Percentiles rank a stretch among this genome's conserved stretches.
Conservation (phyloP, 148 eudicot species). For the Vaccinium myrtillus region DNA sequence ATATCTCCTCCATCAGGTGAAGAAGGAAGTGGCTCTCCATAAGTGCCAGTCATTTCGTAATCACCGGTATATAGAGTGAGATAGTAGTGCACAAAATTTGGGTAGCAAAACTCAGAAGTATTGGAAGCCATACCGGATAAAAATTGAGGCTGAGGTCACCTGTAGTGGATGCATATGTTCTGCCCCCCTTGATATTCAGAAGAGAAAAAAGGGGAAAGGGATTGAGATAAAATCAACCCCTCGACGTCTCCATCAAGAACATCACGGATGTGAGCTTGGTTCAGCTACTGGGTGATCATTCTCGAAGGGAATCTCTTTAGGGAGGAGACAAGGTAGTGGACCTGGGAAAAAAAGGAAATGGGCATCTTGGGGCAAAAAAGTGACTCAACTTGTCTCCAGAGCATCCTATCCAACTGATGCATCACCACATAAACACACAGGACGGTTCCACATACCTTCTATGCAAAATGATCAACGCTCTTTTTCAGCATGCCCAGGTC, state of each 20-base stretch:
- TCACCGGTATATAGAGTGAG: not conserved
- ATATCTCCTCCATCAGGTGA: not conserved
- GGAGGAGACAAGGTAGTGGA: not conserved
- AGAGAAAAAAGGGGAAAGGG: not conserved
- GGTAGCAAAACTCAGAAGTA: not conserved
- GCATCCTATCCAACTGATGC: not conserved
- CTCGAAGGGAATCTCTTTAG: not conserved
- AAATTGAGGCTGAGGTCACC: not conserved
- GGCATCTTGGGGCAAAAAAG: not conserved
- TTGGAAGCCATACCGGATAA: not conserved
- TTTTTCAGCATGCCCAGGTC: conserved; percentile 4
- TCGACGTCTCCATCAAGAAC: not conserved
- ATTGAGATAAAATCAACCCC: not conserved
- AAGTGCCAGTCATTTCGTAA: not conserved
- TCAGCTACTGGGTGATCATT: not conserved
- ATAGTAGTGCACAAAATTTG: not conserved
- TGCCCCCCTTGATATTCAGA: not conserved
- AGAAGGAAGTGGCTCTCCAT: not conserved
- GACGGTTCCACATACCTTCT: not conserved
- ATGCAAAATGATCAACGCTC: not conserved
- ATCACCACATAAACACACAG: not conserved
- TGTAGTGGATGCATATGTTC: not conserved
- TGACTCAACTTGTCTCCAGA: not conserved
- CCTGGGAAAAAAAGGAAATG: not conserved
- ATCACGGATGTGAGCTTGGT: not conserved